Evolutionary conservation across 768 basidiomycete genomes (phyloP).

Genomic region (Rhodocollybia butyracea): DNA sequence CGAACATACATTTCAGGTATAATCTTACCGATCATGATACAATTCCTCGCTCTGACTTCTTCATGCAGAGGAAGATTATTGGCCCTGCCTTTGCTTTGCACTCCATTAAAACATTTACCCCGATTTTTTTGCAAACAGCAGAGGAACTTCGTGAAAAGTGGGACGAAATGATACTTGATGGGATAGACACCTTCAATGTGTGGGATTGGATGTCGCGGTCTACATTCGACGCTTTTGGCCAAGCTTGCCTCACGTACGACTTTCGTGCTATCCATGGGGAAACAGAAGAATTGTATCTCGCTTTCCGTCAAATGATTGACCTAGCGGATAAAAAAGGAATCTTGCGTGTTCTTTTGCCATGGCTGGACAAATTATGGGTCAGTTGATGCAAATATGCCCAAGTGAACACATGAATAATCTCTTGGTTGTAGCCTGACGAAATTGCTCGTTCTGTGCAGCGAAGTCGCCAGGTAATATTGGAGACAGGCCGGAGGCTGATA

Average conservation of each 20-base stretch:
- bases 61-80: slow-evolving; percentile 38
- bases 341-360: slow-evolving; percentile 39
- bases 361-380: slow-evolving; percentile 43
- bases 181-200: slow-evolving; percentile 39
- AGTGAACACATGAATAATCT: background rate
- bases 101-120: slow-evolving; percentile 40
- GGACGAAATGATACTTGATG: slow-evolving; percentile 27
- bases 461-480: slow-evolving; percentile 35
- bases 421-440: slow-evolving; percentile 36
- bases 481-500: slow-evolving; percentile 40
- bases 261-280: slow-evolving; percentile 49
- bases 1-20: slow-evolving; percentile 41
- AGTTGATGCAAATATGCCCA: slow-evolving; percentile 12
- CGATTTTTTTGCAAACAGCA: slow-evolving; percentile 50
- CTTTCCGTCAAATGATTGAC: slow-evolving; percentile 48
- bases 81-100: slow-evolving; percentile 48
- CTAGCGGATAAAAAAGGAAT: slow-evolving; percentile 44
- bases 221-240: slow-evolving; percentile 62
- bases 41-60: background rate
- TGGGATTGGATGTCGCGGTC: slow-evolving; percentile 58
- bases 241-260: slow-evolving; percentile 52
- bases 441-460: slow-evolving; percentile 33
- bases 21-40: background rate
- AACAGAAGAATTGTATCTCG: slow-evolving; percentile 43
- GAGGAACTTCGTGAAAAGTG: slow-evolving; percentile 45